Evolutionary conservation across 768 basidiomycete species (phyloP), one percentile per base, ranked within the genome.

Genomic region (Melanogaster broomeanus): DNA sequence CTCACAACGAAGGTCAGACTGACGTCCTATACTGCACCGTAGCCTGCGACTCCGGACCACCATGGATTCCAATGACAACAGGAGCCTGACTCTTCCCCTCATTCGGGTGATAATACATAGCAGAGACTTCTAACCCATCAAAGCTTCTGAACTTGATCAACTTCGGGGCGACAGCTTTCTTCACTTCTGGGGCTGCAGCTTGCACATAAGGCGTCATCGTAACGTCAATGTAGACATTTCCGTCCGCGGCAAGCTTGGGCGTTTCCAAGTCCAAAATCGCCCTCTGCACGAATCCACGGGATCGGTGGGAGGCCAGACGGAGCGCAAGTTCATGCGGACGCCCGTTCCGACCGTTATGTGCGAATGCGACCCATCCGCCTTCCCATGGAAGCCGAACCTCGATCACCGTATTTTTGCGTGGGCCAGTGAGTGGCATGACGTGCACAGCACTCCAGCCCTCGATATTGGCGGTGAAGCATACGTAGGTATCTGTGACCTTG

Each of bases 51-150:
- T 60, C 68, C 11, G 74, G 74, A 4, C 74, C 76, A 22, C 76
- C 74, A 31, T 76, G 75, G 15, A 76, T 76, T 16, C 51, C 53
- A 27, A 76, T 69, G 19, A 74, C 57, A 30, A 69, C 61, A 0
- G 76, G 69, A 10, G 60, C 64, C 19, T 57, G 57, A 31, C 56
- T 61, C 46, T 64, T 61, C 9, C 65, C 55, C 22, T 58, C 51
- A 4, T 52, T 56, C 2, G 74, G 74, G 52, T 72, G 74, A 49
- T 76, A 76, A 49, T 76, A 77, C 51, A 76, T 68, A 18, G 68
- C 73, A 5, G 74, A 72, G 38, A 77, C 56, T 51, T 72, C 68
- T 47, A 76, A 41, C 8, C 63, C 73, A 53, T 76, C 75, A 24
- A 76, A 76, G 49, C 74, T 76, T 62, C 63, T 69, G 61, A 70